Percentiles rank a stretch among this genome's conserved stretches.
Conservation (phyloP, 305 asterid genomes). For the Fraxinus velutina region DNA sequence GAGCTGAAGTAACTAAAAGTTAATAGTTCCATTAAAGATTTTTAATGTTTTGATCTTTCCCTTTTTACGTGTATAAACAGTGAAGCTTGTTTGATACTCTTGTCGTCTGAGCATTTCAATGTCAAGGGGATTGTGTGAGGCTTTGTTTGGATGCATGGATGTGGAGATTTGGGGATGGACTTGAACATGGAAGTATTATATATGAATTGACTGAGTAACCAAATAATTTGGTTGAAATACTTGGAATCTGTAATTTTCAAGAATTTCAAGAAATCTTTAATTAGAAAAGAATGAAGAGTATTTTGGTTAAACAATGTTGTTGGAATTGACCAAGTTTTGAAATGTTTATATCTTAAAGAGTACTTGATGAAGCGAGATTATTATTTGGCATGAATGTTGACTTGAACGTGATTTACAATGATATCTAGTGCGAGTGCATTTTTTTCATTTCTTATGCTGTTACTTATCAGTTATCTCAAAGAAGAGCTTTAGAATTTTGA, state of each 20-base stretch:
- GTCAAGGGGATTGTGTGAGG: background rate
- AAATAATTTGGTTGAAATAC: background rate
- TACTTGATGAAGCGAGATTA: background rate
- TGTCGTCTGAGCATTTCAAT: background rate
- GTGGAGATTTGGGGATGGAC: background rate
- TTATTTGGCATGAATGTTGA: background rate
- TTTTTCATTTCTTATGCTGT: background rate
- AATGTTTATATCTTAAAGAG: background rate
- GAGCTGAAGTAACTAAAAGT: background rate
- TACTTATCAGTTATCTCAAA: background rate
- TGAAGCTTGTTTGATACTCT: background rate
- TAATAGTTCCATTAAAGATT: background rate
- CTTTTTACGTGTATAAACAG: background rate
- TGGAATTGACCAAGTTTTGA: background rate
- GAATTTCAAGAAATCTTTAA: background rate
- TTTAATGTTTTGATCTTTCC: background rate
- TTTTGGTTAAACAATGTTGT: background rate
- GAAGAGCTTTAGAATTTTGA: background rate
- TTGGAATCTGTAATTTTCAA: background rate
- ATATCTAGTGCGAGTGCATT: background rate
- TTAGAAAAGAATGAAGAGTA: background rate
- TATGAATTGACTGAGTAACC: background rate
- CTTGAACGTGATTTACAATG: background rate
- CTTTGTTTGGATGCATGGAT: background rate
- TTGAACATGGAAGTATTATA: background rate